Evolutionary conservation across 768 basidiomycete genomes (phyloP).

Genomic region (Boletus subparvulus): DNA sequence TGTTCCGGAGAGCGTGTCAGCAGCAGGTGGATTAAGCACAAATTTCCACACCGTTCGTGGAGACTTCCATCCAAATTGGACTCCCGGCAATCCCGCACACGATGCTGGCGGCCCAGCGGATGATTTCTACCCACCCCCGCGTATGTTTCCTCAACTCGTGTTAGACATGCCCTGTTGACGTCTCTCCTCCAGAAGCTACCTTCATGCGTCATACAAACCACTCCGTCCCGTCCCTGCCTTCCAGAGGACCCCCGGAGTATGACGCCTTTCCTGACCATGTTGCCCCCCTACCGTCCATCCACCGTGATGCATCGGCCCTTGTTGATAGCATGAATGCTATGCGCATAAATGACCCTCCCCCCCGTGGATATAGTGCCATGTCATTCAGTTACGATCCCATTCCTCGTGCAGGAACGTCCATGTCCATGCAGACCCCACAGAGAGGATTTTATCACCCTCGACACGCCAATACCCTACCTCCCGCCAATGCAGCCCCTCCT

Average conservation of each 20-base stretch:
- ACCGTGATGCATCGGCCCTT: slow-evolving; percentile 40
- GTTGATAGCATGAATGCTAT: slow-evolving; percentile 56
- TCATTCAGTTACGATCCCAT: slow-evolving; percentile 43
- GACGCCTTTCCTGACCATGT: slow-evolving; percentile 25
- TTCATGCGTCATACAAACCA: slow-evolving; percentile 47
- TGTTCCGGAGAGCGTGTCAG: slow-evolving; percentile 16
- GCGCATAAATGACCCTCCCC: slow-evolving; percentile 45
- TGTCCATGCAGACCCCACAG: slow-evolving; percentile 44
- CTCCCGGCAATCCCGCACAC: slow-evolving; percentile 1
- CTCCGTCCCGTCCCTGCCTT: slow-evolving; percentile 47
- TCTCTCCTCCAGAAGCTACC: slow-evolving; percentile 14
- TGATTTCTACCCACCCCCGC: slow-evolving; percentile 20
- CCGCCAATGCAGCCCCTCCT: slow-evolving; percentile 24
- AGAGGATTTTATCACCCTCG: slow-evolving; percentile 37
- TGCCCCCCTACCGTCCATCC: slow-evolving; percentile 38
- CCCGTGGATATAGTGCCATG: slow-evolving; percentile 31
- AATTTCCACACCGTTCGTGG: not conserved
- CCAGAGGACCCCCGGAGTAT: slow-evolving; percentile 36
- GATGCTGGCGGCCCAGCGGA: slow-evolving; percentile 6
- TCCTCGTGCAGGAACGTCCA: slow-evolving; percentile 55
- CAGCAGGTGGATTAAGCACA: slow-evolving; percentile 1
- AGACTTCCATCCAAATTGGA: slow-evolving; percentile 7
- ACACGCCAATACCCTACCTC: slow-evolving; percentile 44
- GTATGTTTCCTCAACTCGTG: slow-evolving; percentile 18
- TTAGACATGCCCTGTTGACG: slow-evolving; percentile 8